Evolutionary conservation across 108 stramenopile genomes (phyloP), one percentile per base, ranked within the genome.

Genomic region (Cyclotella distinguenda): DNA sequence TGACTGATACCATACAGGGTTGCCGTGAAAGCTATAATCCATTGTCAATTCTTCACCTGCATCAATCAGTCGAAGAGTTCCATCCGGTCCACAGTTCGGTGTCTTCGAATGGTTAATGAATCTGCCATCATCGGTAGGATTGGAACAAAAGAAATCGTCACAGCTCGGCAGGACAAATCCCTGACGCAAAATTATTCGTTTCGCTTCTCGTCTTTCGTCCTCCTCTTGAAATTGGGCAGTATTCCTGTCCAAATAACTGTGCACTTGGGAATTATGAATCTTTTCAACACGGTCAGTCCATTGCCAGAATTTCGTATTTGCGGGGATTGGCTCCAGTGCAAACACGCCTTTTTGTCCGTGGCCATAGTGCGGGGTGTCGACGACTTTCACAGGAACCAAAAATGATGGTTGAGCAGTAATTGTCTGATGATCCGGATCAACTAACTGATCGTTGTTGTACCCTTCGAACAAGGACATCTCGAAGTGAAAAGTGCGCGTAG

Each of bases 51-150:
- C 66, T 32, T 67, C 66, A 6, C 66, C 66, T n/a, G 54, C 47
- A 26, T 67, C 30, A 47, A 67, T 57, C n/a, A 32, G 28, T 8
- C 66, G 15, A 7, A 67, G 7, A 1, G 66, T 43, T 25, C 66
- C 66, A 25, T 67, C 66, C 13, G 66, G 66, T 22, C 66, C 66
- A n/a, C 53, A 67, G 33, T 67, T 67, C 26, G 66, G 54, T 45
- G 23, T 46, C 0, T 26, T 30, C 16, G 54, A 56, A 47, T 67
- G 66, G 32, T 67, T 67, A 53, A 56, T 67, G 22, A 67, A 67
- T 9, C 66, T 27, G 3, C 66, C 66, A 0, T 53, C 66, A 49
- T 67, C 66, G 31, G 54, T 56, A 31, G 66, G 54, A 47, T 67
- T 67, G 34, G 66, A 45, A 49, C 45, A 44, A 56, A 67, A 67